A percentile compares a stretch with the other conserved stretches of the same genome.
Evolutionary conservation across 495 filamentous ascomycete species (phyloP).

Genomic region (Penicillium taxi): DNA sequence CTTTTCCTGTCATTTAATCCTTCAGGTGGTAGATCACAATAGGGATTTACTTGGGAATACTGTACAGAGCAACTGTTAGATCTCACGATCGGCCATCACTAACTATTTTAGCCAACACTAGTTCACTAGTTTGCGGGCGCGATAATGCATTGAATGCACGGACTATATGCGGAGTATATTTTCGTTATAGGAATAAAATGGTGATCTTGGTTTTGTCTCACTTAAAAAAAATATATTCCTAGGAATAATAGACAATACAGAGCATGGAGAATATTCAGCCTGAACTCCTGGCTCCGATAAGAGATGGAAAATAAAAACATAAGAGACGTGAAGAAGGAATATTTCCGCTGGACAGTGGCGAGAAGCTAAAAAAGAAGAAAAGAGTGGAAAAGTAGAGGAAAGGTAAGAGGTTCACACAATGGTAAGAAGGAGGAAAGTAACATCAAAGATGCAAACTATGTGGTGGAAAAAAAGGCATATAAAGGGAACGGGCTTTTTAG

Average conservation of each 20-base stretch:
- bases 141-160: too few relatives aligned
- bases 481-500: too few relatives aligned
- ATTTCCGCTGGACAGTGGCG: conserved; percentile 14
- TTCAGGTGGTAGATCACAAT: too few relatives aligned
- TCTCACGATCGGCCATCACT: too few relatives aligned
- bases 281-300: conserved; percentile 21
- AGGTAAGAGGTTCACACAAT: conserved; percentile 14
- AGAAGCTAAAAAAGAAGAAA: not conserved
- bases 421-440: conserved; percentile 9
- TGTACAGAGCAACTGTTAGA: too few relatives aligned
- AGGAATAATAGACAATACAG: not conserved
- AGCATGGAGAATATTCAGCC: conserved; percentile 10
- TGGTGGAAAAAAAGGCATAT: not conserved
- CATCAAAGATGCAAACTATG: conserved; percentile 8
- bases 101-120: too few relatives aligned
- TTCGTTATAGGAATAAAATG: too few relatives aligned
- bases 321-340: conserved; percentile 23
- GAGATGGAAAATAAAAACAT: conserved; percentile 17
- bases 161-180: too few relatives aligned
- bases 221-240: not conserved
- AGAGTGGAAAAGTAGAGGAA: conserved; percentile 8
- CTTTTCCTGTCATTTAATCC: too few relatives aligned
- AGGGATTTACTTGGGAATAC: too few relatives aligned
- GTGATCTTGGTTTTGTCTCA: too few relatives aligned
- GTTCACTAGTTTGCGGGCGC: too few relatives aligned